Evolutionary conservation across 202 grass and related monocot species (phyloP), one percentile per base, ranked within the genome.

Genomic region (Carex sylvatica): DNA sequence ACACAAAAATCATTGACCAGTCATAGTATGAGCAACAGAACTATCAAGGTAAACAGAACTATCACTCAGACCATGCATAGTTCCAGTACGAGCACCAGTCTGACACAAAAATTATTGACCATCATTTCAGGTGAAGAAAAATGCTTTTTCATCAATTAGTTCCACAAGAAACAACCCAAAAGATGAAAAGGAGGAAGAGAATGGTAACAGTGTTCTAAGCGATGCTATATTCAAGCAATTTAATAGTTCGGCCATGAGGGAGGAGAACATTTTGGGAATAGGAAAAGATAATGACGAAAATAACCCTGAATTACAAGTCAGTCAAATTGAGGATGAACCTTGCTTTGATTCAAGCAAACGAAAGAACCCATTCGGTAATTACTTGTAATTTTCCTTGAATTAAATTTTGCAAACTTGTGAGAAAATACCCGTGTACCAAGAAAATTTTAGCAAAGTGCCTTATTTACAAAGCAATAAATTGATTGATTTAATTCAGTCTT

Each of bases 141-240:
- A 53, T 54, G 86, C 89, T 30, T 98, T 98, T 79, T 91, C 90
- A 4, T 90, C 91, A 38, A 88, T 95, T 31, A 75, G 89, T 20
- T 84, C 67, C 13, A 74, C 83, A 53, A 61, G 79, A 59, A 88
- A 87, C 66, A 82, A 52, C 64, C 42, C 9, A 19, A 46, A 16
- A 19, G 58, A 83, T 79, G 58, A 82, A 65, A 56, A 40, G 30
- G 70, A 59, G 22, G 66, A 54, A 54, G 69, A 35, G 16, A 52
- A 56, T 70, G 83, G 13, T 23, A 46, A 65, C 5, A 30, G 18
- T 46, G 76, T 90, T 51, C 83, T 98, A 19, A 78, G 33, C 64
- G 87, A 89, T 2, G 89, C 71, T 59, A 18, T 93, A 55, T 98
- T 98, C 86, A 93, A 80, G 86, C 89, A 85, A 80, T 98, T 98